These are phyloP conservation scores for Aspergillus indologenus DNA, from an alignment of 495 filamentous ascomycete species.

Conservation along the genomic window DNA sequence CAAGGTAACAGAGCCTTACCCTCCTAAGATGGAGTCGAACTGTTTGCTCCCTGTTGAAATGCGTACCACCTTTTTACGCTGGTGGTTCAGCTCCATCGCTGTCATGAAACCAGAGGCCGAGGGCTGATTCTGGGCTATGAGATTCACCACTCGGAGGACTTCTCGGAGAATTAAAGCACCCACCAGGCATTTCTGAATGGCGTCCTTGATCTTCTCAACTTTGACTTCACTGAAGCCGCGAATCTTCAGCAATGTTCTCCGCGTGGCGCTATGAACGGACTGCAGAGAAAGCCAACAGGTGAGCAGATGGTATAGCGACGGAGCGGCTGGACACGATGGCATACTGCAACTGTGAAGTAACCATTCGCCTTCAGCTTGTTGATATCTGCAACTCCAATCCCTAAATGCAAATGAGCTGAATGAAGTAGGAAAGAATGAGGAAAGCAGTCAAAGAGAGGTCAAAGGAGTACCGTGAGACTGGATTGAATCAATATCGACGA, in stretches of 20 bases:
- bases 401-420: slow-evolving; percentile 30
- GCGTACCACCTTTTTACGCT: slow-evolving; percentile 64
- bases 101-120: slow-evolving; percentile 70
- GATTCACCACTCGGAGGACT: background rate
- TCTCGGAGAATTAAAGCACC: background rate
- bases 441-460: background rate
- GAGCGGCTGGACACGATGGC: background rate
- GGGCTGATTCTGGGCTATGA: slow-evolving; percentile 44
- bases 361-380: slow-evolving; percentile 68
- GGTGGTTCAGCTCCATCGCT: slow-evolving; percentile 65
- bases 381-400: slow-evolving; percentile 72
- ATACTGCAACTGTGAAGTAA: slow-evolving; percentile 68
- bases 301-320: background rate
- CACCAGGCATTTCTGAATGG: slow-evolving; percentile 68
- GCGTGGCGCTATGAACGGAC: slow-evolving; percentile 65
- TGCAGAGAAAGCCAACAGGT: slow-evolving; percentile 21
- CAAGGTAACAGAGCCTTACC: slow-evolving; percentile 37
- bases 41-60: slow-evolving; percentile 76
- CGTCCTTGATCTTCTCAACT: slow-evolving; percentile 80
- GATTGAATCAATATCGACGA: slow-evolving; percentile 72
- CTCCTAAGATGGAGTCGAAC: slow-evolving; percentile 68
- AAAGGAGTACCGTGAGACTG: slow-evolving; percentile 60
- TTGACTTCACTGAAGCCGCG: slow-evolving; percentile 80
- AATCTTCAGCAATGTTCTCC: slow-evolving; percentile 66
- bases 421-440: background rate